Conservation (phyloP, 768 basidiomycete species). For the Lactarius quietus region DNA sequence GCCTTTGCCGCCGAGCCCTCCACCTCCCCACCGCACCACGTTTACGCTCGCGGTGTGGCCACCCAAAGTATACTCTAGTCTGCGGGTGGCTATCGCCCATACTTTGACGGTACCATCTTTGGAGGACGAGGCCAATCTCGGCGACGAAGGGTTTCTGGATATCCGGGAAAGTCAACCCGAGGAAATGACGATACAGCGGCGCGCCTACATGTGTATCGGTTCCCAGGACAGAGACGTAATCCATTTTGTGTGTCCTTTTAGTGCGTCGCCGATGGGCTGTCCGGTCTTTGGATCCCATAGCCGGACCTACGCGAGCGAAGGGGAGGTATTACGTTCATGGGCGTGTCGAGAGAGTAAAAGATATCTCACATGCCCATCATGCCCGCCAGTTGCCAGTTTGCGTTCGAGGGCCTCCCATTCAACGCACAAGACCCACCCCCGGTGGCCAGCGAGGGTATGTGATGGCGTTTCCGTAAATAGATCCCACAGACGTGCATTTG, state of each 20-base stretch:
- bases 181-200: conserved; percentile 3
- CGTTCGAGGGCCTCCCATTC: conserved; percentile 97
- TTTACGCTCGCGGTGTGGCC: conserved; percentile 95
- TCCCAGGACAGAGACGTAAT: conserved; percentile 95
- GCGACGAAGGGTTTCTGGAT: conserved; percentile 65
- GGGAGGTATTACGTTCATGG: background rate
- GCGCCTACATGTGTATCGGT: conserved; percentile 83
- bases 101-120: conserved; percentile 97
- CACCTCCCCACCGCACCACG: conserved; percentile 94
- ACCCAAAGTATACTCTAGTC: conserved; percentile 79
- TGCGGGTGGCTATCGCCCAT: conserved; percentile 75
- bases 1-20: conserved; percentile 57
- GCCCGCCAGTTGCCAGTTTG: conserved; percentile 87
- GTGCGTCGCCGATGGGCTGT: conserved; percentile 79
- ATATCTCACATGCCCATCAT: conserved; percentile 80
- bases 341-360: background rate
- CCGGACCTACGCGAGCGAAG: conserved; percentile 47
- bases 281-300: conserved; percentile 95
- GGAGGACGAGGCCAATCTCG: conserved; percentile 90
- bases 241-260: conserved; percentile 96
- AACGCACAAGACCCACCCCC: conserved; percentile 94
- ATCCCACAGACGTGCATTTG: conserved; percentile 91
- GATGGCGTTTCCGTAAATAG: conserved; percentile 90
- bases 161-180: background rate
- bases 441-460: conserved; percentile 81